phyloP scores from a whole-genome alignment of 2,329 filamentous ascomycete species.

The Huntiella decipiens region DNA sequence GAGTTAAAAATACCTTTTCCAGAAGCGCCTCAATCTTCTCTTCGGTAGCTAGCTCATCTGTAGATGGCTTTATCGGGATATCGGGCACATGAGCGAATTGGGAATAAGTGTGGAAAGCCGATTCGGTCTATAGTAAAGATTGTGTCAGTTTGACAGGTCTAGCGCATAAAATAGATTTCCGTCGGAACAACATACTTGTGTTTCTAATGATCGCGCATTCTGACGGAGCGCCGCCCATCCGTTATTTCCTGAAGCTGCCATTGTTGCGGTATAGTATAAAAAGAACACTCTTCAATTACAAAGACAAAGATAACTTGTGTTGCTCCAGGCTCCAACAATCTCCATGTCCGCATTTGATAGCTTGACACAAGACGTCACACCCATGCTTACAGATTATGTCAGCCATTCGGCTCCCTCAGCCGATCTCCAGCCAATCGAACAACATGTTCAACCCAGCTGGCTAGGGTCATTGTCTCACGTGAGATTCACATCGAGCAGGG shows the following conservation, averaged over 20 bases:
- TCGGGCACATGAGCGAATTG: slow-evolving; percentile 70
- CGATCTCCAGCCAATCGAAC: background rate
- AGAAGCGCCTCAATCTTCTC: slow-evolving; percentile 67
- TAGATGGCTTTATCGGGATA: slow-evolving; percentile 63
- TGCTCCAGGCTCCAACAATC: slow-evolving; percentile 4
- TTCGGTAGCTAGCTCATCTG: slow-evolving; percentile 68
- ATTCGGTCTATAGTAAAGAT: slow-evolving; percentile 48
- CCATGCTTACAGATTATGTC: slow-evolving; percentile 10
- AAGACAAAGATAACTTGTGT: slow-evolving; percentile 6
- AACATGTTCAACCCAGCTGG: no score
- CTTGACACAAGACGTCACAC: slow-evolving; percentile 4
- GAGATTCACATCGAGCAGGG: background rate
- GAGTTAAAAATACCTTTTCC: slow-evolving; percentile 40
- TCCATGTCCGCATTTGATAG: slow-evolving; percentile 3
- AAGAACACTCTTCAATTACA: background rate
- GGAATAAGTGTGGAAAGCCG: slow-evolving; percentile 66
- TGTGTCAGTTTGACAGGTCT: no score
- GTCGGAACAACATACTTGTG: slow-evolving; percentile 43
- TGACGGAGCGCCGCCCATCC: slow-evolving; percentile 91
- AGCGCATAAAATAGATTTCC: no score
- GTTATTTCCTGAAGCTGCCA: slow-evolving; percentile 24
- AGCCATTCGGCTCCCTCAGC: background rate
- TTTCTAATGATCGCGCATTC: slow-evolving; percentile 74
- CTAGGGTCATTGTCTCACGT: background rate
- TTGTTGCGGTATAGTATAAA: slow-evolving; percentile 1